Evolutionary conservation across 1,284 basidiomycete genomes (phyloP), one percentile per base, ranked within the genome.

Genomic region (Phylloboletellus chloephorus): DNA sequence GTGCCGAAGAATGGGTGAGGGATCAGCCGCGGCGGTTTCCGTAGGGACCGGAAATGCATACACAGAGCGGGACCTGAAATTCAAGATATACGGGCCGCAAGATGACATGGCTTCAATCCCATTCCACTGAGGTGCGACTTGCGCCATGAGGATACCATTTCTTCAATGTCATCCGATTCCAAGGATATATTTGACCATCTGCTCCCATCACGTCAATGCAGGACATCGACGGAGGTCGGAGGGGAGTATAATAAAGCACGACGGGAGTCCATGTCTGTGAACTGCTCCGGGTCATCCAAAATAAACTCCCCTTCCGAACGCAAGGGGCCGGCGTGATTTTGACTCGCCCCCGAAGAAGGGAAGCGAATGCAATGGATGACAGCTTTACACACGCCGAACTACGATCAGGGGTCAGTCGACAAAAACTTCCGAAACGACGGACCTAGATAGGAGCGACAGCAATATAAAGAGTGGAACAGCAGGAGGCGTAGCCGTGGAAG

Each of bases 11-110:
- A 52, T 24, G 11, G 61, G 53, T 2, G 51, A 39, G 5, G 34
- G 17, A n/a, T 31, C 11, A 10, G 21, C 11, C 3, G 24, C 16
- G 1, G 30, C 9, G 5, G 10, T 23, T 11, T 38, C 37, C 5
- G 33, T 36, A 32, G 47, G 42, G 4, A 68, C 46, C 0, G 67
- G 64, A 46, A 72, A 69, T 4, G 76, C 57, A 46, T 79, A 74
- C 17, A 80, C 51, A 1, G 73, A 69, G 7, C 69, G 71, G 2
- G 66, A 59, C 44, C 70, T 74, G 48, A 78, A 67, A 20, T 73
- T 66, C 10, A 80, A 53, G 11, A 80, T 53, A 37, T 72, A 69
- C 0, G 64, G 57, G 0, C 69, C 73, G 22, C 76, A 61, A 34
- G 77, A 67, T n/a, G 62, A 66, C 10, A 73, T 46, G 6, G 63